phyloP scores from a whole-genome alignment of 495 filamentous ascomycete genomes.

The Daldinia vernicosa region DNA sequence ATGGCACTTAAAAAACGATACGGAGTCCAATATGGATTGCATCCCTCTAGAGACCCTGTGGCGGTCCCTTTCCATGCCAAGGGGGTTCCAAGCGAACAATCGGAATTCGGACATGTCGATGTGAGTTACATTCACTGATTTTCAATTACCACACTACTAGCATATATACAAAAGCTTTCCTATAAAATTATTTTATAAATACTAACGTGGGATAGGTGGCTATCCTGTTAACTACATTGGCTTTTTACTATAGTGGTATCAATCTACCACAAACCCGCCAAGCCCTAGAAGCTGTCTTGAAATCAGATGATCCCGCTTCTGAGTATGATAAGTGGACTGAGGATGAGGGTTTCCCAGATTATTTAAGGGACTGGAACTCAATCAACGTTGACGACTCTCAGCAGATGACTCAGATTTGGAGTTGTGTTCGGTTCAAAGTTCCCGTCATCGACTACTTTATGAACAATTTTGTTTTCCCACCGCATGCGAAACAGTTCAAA shows the following conservation, averaged over 20 bases:
- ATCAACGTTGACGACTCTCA: slow-evolving; percentile 60
- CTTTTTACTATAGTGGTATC: slow-evolving; percentile 61
- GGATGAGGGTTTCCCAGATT: slow-evolving; percentile 50
- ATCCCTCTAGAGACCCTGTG: slow-evolving; percentile 49
- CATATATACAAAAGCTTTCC: not conserved
- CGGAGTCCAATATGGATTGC: slow-evolving; percentile 54
- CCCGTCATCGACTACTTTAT: slow-evolving; percentile 60
- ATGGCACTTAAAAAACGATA: slow-evolving; percentile 52
- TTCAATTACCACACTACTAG: not conserved
- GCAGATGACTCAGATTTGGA: slow-evolving; percentile 57
- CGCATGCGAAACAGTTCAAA: slow-evolving; percentile 61
- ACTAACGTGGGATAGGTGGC: slow-evolving; percentile 47
- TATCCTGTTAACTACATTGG: slow-evolving; percentile 60
- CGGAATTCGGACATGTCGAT: slow-evolving; percentile 64
- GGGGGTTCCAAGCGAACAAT: slow-evolving; percentile 58
- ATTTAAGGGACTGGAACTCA: slow-evolving; percentile 53
- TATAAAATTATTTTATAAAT: not conserved
- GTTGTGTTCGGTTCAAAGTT: slow-evolving; percentile 49
- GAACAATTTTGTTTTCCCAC: slow-evolving; percentile 64
- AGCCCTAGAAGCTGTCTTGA: slow-evolving; percentile 50
- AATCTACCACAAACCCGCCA: slow-evolving; percentile 51
- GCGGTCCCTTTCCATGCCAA: slow-evolving; percentile 60
- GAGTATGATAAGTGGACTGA: slow-evolving; percentile 60
- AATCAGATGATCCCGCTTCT: slow-evolving; percentile 61
- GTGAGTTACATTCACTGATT: slow-evolving; percentile 11